Base-by-base conservation (phyloP, 148 eudicot genomes). In the Spergularia marina region DNA sequence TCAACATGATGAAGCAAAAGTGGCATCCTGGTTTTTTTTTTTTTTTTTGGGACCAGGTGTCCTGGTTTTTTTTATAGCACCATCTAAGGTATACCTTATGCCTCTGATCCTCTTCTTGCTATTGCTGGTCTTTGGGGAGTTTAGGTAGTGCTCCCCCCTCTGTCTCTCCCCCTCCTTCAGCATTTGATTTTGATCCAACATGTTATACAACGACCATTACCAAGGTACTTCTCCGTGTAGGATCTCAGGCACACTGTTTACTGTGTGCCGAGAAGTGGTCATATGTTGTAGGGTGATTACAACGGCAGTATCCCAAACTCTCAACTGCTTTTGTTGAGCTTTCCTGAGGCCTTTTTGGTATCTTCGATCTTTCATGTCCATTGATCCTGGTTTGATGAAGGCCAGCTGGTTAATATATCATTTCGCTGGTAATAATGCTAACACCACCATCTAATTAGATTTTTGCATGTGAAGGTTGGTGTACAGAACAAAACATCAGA, bases 401-500 rank as follows among this genome's bases (percentile, higher is more conserved):
- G 2, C 36, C 36, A 30, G 36, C 36, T 30, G 36, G 36, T 30
- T 9, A n/a, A 56, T 8, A 52, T 20, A 2, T 40, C 5, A 11
- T 23, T 21, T 18, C 72, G 67, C 34, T 65, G 40, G 53, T 77
- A 51, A 34, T 60, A 41, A 47, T 70, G 53, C 12, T 74, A 30
- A 57, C 65, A 61, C 3, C 40, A 69, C 7, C 57, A 74, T 79
- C 41, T 77, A 34, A 71, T 68, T 78, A 23, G 57, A 17, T 51
- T 49, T 67, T 55, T 74, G 70, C 52, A 53, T 72, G 56, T 76
- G 76, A 82, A 95, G 98, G 98, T 95, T 65, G 98, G 98, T 72
- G 91, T 95, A 73, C 91, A 92, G 85, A 95, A 73, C 74, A 92
- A 83, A 80, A 87, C 91, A 68, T 78, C 85, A 15, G 98, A 90